Evolutionary conservation across 169 alveolate genomes (phyloP).

Genomic region (Neospora caninum): DNA sequence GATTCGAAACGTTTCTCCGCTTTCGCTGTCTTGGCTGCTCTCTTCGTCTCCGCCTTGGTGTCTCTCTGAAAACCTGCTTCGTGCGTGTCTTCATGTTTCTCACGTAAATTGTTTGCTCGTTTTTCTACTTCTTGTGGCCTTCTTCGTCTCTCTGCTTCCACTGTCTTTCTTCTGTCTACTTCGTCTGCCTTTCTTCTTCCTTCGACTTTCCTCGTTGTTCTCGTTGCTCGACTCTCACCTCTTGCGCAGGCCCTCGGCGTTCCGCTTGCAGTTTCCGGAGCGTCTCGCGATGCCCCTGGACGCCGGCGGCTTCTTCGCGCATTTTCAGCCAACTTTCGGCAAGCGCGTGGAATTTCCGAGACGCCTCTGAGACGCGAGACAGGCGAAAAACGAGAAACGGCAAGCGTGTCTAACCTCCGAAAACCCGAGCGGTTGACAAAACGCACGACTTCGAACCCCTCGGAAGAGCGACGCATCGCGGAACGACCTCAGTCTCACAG

Average conservation of each 20-base stretch:
- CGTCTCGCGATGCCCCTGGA: not conserved
- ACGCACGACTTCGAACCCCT: no score
- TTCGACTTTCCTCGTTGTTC: not conserved
- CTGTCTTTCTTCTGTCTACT: not conserved
- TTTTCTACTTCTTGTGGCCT: not conserved
- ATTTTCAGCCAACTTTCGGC: not conserved
- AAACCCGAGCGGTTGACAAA: not conserved
- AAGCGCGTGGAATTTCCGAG: not conserved
- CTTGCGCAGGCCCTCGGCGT: not conserved
- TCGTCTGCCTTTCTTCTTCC: not conserved
- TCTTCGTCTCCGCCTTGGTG: no score
- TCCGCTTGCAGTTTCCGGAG: not conserved
- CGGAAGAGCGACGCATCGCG: not conserved
- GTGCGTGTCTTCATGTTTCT: not conserved
- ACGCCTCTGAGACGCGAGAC: not conserved
- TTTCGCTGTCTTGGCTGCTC: no score
- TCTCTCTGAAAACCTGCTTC: no score
- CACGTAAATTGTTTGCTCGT: no score
- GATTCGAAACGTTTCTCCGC: no score
- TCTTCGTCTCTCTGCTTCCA: not conserved
- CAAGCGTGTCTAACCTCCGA: no score
- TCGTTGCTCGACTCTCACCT: not conserved
- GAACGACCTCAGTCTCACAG: no score
- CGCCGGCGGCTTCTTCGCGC: conserved; percentile 8
- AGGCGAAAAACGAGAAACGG: no score